Evolutionary conservation across 2,329 filamentous ascomycete genomes (phyloP).

Genomic region (Cucurbitaria berberidis): DNA sequence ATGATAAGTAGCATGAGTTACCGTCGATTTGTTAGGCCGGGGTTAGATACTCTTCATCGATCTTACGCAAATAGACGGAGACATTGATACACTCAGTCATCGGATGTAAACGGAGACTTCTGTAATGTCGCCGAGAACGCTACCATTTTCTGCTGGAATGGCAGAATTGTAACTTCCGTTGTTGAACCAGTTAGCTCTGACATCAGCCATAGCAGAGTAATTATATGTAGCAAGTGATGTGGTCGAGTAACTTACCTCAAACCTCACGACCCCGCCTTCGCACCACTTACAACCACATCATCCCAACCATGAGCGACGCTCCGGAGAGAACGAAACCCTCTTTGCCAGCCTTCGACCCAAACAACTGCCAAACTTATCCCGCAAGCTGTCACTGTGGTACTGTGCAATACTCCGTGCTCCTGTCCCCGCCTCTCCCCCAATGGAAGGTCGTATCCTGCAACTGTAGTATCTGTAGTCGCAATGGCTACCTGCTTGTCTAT

Average conservation of each 20-base stretch:
- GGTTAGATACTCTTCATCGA: background rate
- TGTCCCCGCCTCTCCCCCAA: constrained; percentile 57
- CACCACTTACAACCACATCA: background rate
- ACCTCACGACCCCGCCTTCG: background rate
- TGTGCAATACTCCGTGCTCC: constrained; percentile 56
- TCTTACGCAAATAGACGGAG: background rate
- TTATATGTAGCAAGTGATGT: background rate
- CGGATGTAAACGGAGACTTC: background rate
- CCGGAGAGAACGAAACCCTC: constrained; percentile 7
- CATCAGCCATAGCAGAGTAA: background rate
- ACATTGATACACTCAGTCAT: background rate
- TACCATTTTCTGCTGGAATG: background rate
- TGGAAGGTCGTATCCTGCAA: constrained; percentile 58
- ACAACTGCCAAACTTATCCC: constrained; percentile 50
- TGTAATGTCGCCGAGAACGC: background rate
- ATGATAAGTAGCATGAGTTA: background rate
- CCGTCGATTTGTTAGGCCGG: background rate
- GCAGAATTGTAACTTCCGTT: background rate
- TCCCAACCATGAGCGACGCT: constrained; percentile 20
- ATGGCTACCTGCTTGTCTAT: constrained; percentile 59
- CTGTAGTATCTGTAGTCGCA: constrained; percentile 60
- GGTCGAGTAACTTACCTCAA: background rate
- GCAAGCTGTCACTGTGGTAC: constrained; percentile 62
- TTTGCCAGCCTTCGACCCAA: constrained; percentile 22
- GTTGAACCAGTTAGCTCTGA: background rate